Percentiles rank a stretch among this genome's conserved stretches.
phyloP scores from a whole-genome alignment of 176 grass and related monocot genomes.

The Raddia distichophylla region DNA sequence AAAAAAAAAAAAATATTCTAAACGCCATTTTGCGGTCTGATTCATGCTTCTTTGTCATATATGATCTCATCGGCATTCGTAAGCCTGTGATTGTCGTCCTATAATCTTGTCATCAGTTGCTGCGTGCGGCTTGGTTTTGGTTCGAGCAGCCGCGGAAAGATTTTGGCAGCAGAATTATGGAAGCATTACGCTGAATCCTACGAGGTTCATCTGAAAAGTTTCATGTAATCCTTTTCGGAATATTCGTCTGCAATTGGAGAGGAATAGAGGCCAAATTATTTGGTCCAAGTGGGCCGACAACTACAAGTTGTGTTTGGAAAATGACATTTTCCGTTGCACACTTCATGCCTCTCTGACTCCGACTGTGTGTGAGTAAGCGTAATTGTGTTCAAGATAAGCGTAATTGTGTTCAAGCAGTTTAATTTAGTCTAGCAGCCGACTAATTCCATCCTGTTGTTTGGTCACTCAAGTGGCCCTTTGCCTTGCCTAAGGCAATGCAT shows the following conservation, averaged over 20 bases:
- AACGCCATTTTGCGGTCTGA: background rate
- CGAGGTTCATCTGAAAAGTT: background rate
- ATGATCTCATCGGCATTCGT: background rate
- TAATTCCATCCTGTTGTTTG: background rate
- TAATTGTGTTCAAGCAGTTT: background rate
- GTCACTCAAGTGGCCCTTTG: background rate
- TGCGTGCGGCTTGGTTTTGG: too few relatives aligned
- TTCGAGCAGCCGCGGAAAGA: too few relatives aligned
- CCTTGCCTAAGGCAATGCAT: too few relatives aligned
- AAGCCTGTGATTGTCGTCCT: background rate
- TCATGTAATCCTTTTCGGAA: background rate
- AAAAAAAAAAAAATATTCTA: too few relatives aligned
- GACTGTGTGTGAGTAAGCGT: background rate
- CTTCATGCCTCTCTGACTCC: conserved; percentile 30
- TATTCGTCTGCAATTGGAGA: background rate
- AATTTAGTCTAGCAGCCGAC: background rate
- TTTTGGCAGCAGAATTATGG: too few relatives aligned
- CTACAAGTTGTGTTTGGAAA: background rate
- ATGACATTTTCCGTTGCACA: background rate
- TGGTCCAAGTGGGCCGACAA: conserved; percentile 24
- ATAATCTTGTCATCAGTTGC: too few relatives aligned
- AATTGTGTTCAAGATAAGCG: too few relatives aligned
- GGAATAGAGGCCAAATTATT: background rate
- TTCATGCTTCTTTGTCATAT: background rate
- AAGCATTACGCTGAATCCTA: too few relatives aligned